These are phyloP conservation scores for Periglandula ipomoeae DNA, from an alignment of 2,329 filamentous ascomycete species.

Conservation along the genomic window DNA sequence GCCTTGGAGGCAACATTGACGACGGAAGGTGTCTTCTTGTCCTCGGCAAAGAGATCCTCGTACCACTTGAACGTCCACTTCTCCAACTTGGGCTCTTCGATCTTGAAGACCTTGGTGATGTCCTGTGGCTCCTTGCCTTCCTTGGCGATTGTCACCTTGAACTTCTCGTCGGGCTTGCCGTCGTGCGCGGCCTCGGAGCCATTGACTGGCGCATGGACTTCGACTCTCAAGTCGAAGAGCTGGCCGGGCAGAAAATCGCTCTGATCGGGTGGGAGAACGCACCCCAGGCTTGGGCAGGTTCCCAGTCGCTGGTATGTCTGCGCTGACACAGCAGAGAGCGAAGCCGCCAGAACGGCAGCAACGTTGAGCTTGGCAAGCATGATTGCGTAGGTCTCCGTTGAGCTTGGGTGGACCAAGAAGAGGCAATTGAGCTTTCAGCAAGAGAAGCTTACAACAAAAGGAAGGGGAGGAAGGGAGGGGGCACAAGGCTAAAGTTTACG, in stretches of 20 bases:
- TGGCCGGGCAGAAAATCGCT: constrained; percentile 78
- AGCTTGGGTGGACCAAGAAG: not conserved
- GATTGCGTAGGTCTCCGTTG: not conserved
- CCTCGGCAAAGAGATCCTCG: constrained; percentile 72
- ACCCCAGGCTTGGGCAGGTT: constrained; percentile 49
- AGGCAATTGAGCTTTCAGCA: not conserved
- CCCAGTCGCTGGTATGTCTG: constrained; percentile 54
- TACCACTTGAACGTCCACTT: constrained; percentile 80
- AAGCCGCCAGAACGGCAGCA: constrained; percentile 24
- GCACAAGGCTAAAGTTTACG: not conserved
- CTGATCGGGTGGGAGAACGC: constrained; percentile 52
- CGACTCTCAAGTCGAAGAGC: constrained; percentile 74
- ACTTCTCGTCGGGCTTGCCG: constrained; percentile 61
- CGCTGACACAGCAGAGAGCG: constrained; percentile 33
- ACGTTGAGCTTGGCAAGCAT: constrained; percentile 30
- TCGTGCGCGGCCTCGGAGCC: constrained; percentile 68
- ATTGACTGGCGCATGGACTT: constrained; percentile 74
- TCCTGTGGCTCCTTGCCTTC: constrained; percentile 43
- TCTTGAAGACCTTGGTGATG: constrained; percentile 58
- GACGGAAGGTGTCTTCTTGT: constrained; percentile 57
- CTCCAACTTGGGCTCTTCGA: constrained; percentile 64
- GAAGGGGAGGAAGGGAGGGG: too few relatives aligned
- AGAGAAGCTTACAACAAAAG: not conserved
- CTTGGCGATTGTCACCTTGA: constrained; percentile 66
- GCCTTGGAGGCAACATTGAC: constrained; percentile 76